phyloP scores from a whole-genome alignment of 2,329 filamentous ascomycete species.

The Plenodomus tracheiphilus region DNA sequence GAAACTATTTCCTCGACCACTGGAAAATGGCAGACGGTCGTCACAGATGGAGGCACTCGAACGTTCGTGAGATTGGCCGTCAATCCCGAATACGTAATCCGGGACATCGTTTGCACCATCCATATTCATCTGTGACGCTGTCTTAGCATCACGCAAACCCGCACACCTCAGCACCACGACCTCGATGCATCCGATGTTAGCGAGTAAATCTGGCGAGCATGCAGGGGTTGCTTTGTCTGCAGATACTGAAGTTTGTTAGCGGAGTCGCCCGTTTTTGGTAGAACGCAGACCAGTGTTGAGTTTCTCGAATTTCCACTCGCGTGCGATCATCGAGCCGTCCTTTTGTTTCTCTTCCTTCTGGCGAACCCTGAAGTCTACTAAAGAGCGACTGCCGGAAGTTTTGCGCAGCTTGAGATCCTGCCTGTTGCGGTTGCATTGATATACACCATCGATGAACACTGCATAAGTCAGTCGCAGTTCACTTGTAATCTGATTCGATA shows the following conservation, averaged over 20 bases:
- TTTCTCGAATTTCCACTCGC: constrained; percentile 58
- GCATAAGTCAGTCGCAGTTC: constrained; percentile 13
- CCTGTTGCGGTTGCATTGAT: constrained; percentile 61
- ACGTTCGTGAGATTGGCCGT: constrained; percentile 10
- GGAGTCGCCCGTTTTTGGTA: neutral
- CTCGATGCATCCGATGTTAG: constrained; percentile 53
- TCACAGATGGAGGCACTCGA: constrained; percentile 15
- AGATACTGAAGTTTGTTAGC: constrained; percentile 35
- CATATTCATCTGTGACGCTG: constrained; percentile 27
- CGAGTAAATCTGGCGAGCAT: constrained; percentile 35
- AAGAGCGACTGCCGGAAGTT: constrained; percentile 33
- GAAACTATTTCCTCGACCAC: neutral
- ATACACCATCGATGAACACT: constrained; percentile 61
- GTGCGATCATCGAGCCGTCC: constrained; percentile 53
- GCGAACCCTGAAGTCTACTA: constrained; percentile 55
- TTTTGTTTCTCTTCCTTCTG: constrained; percentile 58
- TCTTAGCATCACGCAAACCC: constrained; percentile 23
- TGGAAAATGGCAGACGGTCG: constrained; percentile 14
- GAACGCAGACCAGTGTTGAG: constrained; percentile 50
- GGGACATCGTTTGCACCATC: constrained; percentile 30
- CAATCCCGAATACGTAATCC: constrained; percentile 14
- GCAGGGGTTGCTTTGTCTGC: constrained; percentile 43
- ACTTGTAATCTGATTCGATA: neutral
- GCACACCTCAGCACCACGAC: constrained; percentile 52
- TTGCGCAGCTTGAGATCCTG: constrained; percentile 44